Base-by-base conservation (phyloP, 2,329 filamentous ascomycete genomes). In the Aspergillus chevalieri region DNA sequence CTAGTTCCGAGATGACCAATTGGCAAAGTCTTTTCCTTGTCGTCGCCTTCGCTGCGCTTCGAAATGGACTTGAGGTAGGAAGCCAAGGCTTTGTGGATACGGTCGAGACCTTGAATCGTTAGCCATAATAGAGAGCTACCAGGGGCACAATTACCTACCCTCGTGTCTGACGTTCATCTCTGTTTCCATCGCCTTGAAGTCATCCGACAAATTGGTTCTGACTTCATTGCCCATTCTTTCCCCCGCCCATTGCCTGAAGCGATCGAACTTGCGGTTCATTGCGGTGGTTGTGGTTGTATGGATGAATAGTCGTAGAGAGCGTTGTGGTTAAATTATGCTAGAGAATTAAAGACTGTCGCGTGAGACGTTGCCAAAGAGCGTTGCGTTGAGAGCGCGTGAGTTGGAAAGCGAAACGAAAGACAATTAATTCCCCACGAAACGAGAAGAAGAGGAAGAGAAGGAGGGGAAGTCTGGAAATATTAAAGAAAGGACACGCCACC, bases 191-290 rank as follows among this genome's bases (percentile, higher is more conserved):
- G 82, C 81, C 74, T 88, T 94, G 80, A 97, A 97, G 64, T 96
- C 87, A 47, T 97, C 90, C 0, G 89, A 87, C 56, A 89, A 83
- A 67, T 79, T 83, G 8, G 92, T 96, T 74, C 90, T 93, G 72
- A 85, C 81, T 72, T 96, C 91, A 57, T 82, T 83, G 61, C 92
- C 92, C 88, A 97, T 95, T 74, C 91, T 89, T 75, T 97, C 92
- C 59, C 89, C 89, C 34, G 91, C 89, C 92, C 92, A 97, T 85
- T 97, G 92, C 77, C 92, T 94, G 77, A 95, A 85, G 65, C 92
- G 86, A 74, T 91, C 92, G 67, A 97, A 83, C 69, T 94, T 95
- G 78, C 95, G 95, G 72, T 83, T 84, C 69, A 49, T 54, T 4
- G 33, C 30, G 39, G 21, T 48, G 17, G 33, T 50, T 33, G 42